Conservation (phyloP, 768 basidiomycete species). For the Rhizopogon vulgaris region DNA sequence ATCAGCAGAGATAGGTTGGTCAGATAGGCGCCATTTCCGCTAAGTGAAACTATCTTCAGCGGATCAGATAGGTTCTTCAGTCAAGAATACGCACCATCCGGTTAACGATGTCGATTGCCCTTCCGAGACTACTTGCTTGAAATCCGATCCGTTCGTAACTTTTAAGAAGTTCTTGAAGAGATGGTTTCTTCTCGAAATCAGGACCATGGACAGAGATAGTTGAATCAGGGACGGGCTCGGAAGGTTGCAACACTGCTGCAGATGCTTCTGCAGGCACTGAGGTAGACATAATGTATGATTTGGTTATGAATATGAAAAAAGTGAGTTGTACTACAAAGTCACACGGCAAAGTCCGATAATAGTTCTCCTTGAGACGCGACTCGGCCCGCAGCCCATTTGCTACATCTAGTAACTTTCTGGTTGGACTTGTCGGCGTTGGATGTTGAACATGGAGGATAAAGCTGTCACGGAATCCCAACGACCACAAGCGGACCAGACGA, state of each 20-base stretch:
- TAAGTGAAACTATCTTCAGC: conserved; percentile 22
- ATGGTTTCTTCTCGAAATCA: conserved; percentile 66
- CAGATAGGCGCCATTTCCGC: conserved; percentile 86
- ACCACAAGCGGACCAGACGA: conserved; percentile 9
- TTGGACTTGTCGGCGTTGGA: not conserved
- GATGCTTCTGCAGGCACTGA: conserved; percentile 53
- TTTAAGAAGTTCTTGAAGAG: conserved; percentile 62
- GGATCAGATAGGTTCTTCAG: not conserved
- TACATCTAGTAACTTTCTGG: not conserved
- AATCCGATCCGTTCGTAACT: conserved; percentile 93
- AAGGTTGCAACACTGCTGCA: conserved; percentile 72
- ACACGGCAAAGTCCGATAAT: conserved; percentile 24
- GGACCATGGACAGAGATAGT: conserved; percentile 80
- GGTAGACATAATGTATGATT: conserved; percentile 10
- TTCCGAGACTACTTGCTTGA: conserved; percentile 90
- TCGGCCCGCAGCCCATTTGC: not conserved
- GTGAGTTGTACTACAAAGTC: not conserved
- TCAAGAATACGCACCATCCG: conserved; percentile 62
- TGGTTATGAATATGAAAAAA: not conserved
- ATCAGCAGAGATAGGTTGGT: conserved; percentile 68
- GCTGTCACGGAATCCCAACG: conserved; percentile 20
- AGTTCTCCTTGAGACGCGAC: not conserved
- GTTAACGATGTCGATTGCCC: conserved; percentile 86
- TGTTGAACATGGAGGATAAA: not conserved
- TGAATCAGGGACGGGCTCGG: conserved; percentile 60